phyloP scores from a whole-genome alignment of 140 eudicot genomes.

The Bidens hawaiensis region DNA sequence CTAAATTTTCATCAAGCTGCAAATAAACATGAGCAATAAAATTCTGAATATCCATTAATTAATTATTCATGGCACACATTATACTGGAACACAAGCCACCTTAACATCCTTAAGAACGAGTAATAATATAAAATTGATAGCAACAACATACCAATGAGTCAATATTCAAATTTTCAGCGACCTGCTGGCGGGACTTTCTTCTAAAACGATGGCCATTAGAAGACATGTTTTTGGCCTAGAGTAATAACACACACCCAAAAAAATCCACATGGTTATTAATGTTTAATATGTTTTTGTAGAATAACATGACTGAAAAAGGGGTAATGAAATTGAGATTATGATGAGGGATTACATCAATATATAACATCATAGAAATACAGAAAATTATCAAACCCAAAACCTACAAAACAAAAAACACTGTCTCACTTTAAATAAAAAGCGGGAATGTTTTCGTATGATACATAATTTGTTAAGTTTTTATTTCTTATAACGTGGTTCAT shows the following conservation, averaged over 20 bases:
- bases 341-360: not conserved
- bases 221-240: constrained; percentile 50
- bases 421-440: not conserved
- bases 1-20: constrained; percentile 94
- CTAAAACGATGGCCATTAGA: constrained; percentile 72
- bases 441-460: not conserved
- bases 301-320: too few species aligned
- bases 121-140: not conserved
- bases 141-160: constrained; percentile 73
- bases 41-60: constrained; percentile 2
- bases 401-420: not conserved
- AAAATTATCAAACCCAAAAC: constrained; percentile 8
- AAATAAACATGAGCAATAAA: constrained; percentile 9
- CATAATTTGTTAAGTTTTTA: not conserved
- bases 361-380: not conserved
- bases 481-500: not conserved
- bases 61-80: constrained; percentile 1
- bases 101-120: not conserved
- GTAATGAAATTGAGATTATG: not conserved
- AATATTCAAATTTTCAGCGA: constrained; percentile 59
- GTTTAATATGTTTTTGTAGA: too few species aligned
- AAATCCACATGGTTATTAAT: constrained; percentile 9
- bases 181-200: constrained; percentile 61
- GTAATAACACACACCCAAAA: constrained; percentile 14
- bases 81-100: constrained; percentile 5